phyloP scores from a whole-genome alignment of 352 stramenopile species.

The Pythium scleroteichum region DNA sequence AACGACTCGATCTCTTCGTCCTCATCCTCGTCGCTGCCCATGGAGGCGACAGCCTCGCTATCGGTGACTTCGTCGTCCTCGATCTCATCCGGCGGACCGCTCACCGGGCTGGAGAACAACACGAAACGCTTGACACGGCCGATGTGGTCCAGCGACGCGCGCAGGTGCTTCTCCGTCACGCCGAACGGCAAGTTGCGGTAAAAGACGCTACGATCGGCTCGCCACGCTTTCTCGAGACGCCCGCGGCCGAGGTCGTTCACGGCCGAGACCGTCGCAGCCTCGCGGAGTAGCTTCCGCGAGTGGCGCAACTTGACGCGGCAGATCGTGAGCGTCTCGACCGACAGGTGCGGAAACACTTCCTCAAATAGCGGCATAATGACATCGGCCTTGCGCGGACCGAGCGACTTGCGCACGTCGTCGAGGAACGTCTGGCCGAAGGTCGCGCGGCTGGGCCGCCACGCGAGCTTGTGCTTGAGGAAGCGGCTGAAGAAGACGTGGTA shows the following conservation, averaged over 20 bases:
- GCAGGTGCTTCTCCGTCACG: slow-evolving; percentile 67
- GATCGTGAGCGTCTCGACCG: slow-evolving; percentile 85
- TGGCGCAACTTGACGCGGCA: slow-evolving; percentile 80
- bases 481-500: slow-evolving; percentile 89
- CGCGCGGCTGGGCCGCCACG: slow-evolving; percentile 73
- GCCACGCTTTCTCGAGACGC: slow-evolving; percentile 47
- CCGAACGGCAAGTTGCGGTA: slow-evolving; percentile 77
- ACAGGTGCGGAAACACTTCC: slow-evolving; percentile 73
- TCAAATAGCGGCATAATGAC: slow-evolving; percentile 82
- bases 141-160: slow-evolving; percentile 62
- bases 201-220: slow-evolving; percentile 61
- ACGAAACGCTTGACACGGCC: slow-evolving; percentile 69
- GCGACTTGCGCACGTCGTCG: slow-evolving; percentile 64
- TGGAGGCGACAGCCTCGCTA: background rate
- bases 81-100: slow-evolving; percentile 52
- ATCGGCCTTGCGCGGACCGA: slow-evolving; percentile 54
- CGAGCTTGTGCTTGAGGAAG: slow-evolving; percentile 87
- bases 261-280: slow-evolving; percentile 42
- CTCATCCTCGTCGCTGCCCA: slow-evolving; percentile 13
- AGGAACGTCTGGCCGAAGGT: slow-evolving; percentile 84
- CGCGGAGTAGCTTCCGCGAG: slow-evolving; percentile 62
- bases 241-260: slow-evolving; percentile 44
- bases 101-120: slow-evolving; percentile 66
- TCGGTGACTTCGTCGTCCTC: slow-evolving; percentile 17
- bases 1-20: slow-evolving; percentile 4